Percentiles rank a stretch among this genome's conserved stretches.
Conservation (phyloP, 2,329 filamentous ascomycete species). For the Trichoderma atroviride region DNA sequence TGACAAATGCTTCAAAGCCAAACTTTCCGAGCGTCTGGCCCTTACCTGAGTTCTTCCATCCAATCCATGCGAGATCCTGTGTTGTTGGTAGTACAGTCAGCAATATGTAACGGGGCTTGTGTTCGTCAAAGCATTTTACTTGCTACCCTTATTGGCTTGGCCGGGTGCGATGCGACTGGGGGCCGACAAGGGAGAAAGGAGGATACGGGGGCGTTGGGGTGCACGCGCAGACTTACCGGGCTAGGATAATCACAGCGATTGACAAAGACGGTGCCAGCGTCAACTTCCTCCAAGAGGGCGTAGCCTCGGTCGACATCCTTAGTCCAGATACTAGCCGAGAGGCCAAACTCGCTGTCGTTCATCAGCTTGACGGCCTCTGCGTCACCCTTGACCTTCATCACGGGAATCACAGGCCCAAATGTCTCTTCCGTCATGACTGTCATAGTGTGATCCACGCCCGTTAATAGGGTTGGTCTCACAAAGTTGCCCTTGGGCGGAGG, state of each 20-base stretch:
- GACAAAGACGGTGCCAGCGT: slow-evolving; percentile 94
- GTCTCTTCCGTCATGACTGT: slow-evolving; percentile 90
- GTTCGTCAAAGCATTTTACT: neutral
- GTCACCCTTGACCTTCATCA: slow-evolving; percentile 83
- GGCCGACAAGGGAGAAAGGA: slow-evolving; percentile 13
- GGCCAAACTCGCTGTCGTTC: slow-evolving; percentile 93
- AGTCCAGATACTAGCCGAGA: slow-evolving; percentile 97
- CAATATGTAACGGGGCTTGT: slow-evolving; percentile 3
- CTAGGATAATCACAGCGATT: slow-evolving; percentile 92
- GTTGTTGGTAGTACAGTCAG: slow-evolving; percentile 27
- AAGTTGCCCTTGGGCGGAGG: slow-evolving; percentile 82
- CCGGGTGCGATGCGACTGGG: slow-evolving; percentile 4
- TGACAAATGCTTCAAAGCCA: slow-evolving; percentile 94
- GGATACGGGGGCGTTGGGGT: neutral
- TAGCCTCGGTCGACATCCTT: slow-evolving; percentile 78
- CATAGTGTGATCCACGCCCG: slow-evolving; percentile 80
- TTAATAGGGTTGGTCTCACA: slow-evolving; percentile 81
- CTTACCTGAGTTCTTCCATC: slow-evolving; percentile 96
- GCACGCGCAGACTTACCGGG: slow-evolving; percentile 64
- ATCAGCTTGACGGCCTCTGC: slow-evolving; percentile 80
- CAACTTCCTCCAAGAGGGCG: slow-evolving; percentile 75
- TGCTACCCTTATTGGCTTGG: neutral
- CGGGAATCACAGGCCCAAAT: slow-evolving; percentile 88
- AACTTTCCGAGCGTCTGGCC: slow-evolving; percentile 87
- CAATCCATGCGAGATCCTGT: slow-evolving; percentile 92